Percentiles rank a stretch among this genome's conserved stretches.
Conservation (phyloP, 169 alveolate genomes). For the Babesia divergens region DNA sequence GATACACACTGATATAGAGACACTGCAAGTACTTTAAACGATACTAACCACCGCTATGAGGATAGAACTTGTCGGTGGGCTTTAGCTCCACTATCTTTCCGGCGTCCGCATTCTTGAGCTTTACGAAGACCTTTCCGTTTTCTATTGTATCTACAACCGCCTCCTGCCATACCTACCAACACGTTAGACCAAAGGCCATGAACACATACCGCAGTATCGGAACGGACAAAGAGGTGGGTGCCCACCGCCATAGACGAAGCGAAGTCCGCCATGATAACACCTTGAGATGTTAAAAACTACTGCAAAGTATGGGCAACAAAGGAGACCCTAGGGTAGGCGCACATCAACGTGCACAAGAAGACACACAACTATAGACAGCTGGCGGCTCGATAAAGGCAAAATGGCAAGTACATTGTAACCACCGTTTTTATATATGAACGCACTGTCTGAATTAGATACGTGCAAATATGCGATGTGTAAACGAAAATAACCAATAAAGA, state of each 20-base stretch:
- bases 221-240: slow-evolving; percentile 62
- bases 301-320: not conserved
- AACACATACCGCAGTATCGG: slow-evolving; percentile 45
- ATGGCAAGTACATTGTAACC: not conserved
- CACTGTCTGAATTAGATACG: too few relatives aligned
- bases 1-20: not conserved
- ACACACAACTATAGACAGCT: not conserved
- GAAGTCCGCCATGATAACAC: slow-evolving; percentile 38
- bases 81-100: slow-evolving; percentile 32
- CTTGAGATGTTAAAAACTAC: not conserved
- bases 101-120: slow-evolving; percentile 14
- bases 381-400: not conserved
- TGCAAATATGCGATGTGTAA: too few relatives aligned
- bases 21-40: not conserved
- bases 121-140: slow-evolving; percentile 31
- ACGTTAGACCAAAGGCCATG: not conserved
- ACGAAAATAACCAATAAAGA: too few relatives aligned
- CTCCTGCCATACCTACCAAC: slow-evolving; percentile 55
- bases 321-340: not conserved
- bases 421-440: not conserved
- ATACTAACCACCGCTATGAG: slow-evolving; percentile 54
- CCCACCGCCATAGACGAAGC: slow-evolving; percentile 52
- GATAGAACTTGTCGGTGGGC: slow-evolving; percentile 38
- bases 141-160: slow-evolving; percentile 51
- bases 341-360: not conserved